Evolutionary conservation across 495 filamentous ascomycete genomes (phyloP), one percentile per base, ranked within the genome.

Genomic region (Aspergillus hancockii): DNA sequence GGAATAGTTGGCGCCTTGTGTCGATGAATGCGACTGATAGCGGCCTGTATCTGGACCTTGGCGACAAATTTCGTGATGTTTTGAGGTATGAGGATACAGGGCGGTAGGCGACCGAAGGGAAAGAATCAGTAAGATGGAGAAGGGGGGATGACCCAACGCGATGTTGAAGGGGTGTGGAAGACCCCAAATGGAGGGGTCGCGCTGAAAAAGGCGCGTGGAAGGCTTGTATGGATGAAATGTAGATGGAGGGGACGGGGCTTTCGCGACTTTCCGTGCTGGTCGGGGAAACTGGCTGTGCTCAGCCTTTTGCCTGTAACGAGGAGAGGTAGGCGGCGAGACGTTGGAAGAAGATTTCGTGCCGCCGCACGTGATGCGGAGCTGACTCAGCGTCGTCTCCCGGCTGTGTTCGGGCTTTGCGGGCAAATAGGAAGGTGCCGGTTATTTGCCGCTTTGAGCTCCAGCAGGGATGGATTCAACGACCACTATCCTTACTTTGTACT

Each of bases 241-340:
- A 63, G 76, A 77, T 79, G 73, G 72, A 72, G 70, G 70, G 67
- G 73, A 73, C 67, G 65, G 64, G 70, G 69, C 63, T 72, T 77
- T 75, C 75, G 75, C 76, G 76, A 75, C 73, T 71, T 67, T 63
- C 63, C 60, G 61, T 72, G 67, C 68, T 76, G 64, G 67, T 70
- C 72, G 73, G 75, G 70, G 74, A 73, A 72, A 70, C 65, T 71
- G 70, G 70, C 70, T 69, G 70, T 74, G 67, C 71, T 67, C 65
- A 71, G 71, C 71, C 69, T 69, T n/a, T 66, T 66, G 67, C 63
- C 67, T 68, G 67, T 71, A 66, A 72, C 63, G 71, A 68, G 59
- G 71, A 63, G 64, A 70, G 63, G 62, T 57, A 67, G 63, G 55
- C 62, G 62, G 58, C 51, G 62, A 67, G 57, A 61, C 62, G 67